Base-by-base conservation (phyloP, 2,329 filamentous ascomycete genomes). In the Phialemonium atrogriseum region DNA sequence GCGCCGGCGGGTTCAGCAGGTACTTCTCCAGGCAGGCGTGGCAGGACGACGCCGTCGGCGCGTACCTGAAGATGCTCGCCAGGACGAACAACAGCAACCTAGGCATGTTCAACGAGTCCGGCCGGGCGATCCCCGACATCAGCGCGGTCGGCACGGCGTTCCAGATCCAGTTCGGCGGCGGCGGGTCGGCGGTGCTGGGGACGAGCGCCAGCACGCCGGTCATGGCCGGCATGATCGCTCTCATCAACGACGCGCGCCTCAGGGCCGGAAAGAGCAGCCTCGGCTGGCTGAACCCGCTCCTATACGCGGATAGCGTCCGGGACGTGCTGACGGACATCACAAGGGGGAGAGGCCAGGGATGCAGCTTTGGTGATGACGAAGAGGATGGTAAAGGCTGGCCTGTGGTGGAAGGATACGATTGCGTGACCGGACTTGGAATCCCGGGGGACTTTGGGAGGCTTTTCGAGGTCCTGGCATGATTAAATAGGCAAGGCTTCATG, bases 71-170 rank as follows among this genome's bases (percentile, higher is more conserved):
- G 8, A 30, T 16, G 10, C 25, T 48, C 24, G 33, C 37, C 1
- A 13, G 22, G 5, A 8, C 10, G 7, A 31, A 36, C 3, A 37
- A 41, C 16, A 56, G 61, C 22, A 55, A 79, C 30, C 31, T 51
- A 1, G 58, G 55, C 17, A 52, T 61, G 32, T 71, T 66, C 49
- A 61, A 70, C 41, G 37, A 46, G 0, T 51, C 45, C 3, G 68
- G 66, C 22, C 58, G 70, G 5, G 69, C 58, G 2, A 58, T 64
- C 13, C 70, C 70, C 1, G 70, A 74, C 41, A 54, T 74, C 15
- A 58, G 66, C 4, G 66, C 62, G 4, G 62, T 84, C 14, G 68
- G 77, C 2, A 70, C 70, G 7, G 70, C 74, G 38, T 80, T 78
- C 34, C 39, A 51, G 6, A 56, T 60, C 21, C 35, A 56, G 4